These are phyloP conservation scores for Saccharomyces mikatae DNA, from an alignment of 805 yeast genomes.

Conservation along the genomic window DNA sequence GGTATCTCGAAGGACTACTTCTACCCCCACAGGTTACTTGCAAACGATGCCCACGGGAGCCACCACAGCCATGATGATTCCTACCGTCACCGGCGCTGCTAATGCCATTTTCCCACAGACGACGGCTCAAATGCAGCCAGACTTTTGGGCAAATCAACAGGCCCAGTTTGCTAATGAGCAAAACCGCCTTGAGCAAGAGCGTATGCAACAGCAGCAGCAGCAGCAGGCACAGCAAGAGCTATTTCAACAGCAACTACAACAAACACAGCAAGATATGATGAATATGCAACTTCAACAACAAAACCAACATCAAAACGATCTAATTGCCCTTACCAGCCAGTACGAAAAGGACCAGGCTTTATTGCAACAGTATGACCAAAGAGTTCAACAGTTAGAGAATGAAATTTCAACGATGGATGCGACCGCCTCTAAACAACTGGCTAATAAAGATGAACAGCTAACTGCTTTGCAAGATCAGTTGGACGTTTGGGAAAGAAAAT, in stretches of 20 bases:
- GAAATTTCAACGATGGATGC: constrained; percentile 56
- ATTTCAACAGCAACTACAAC: constrained; percentile 54
- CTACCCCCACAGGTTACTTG: background rate
- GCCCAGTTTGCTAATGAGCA: constrained; percentile 64
- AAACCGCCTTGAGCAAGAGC: constrained; percentile 56
- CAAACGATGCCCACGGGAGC: background rate
- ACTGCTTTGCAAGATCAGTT: constrained; percentile 65
- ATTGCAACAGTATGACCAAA: constrained; percentile 77
- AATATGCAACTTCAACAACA: constrained; percentile 51
- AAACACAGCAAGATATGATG: constrained; percentile 57
- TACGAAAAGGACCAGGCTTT: constrained; percentile 79
- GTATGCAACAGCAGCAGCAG: constrained; percentile 51
- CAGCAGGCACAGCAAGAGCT: constrained; percentile 60
- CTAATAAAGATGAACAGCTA: constrained; percentile 68
- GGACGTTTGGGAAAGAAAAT: constrained; percentile 71
- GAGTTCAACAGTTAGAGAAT: constrained; percentile 72
- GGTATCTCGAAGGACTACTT: background rate
- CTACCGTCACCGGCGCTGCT: constrained; percentile 15
- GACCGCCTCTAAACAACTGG: constrained; percentile 64
- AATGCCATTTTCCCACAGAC: constrained; percentile 34
- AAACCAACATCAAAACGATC: constrained; percentile 71
- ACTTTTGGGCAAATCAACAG: constrained; percentile 31
- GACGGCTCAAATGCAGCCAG: constrained; percentile 22
- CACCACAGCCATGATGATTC: constrained; percentile 3
- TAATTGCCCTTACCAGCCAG: constrained; percentile 66